Evolutionary conservation across 202 grass and related monocot species (phyloP), one percentile per base, ranked within the genome.

Genomic region (Saccharum hybrid): DNA sequence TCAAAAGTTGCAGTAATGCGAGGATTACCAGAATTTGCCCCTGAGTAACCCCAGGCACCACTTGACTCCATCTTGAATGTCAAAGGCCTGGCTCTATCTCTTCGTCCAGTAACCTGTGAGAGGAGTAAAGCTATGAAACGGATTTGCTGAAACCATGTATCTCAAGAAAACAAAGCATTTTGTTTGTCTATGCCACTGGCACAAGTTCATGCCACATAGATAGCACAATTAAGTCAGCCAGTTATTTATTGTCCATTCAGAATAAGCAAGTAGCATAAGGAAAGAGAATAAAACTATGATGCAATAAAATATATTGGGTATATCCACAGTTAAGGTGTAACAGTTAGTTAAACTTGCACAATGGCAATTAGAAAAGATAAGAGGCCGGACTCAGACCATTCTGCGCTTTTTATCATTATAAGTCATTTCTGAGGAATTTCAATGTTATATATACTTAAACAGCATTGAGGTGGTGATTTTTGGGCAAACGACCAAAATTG

Each of bases 21-120:
- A 68, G 96, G 96, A 78, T 98, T 98, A 68, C 93, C 93, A 49
- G 85, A 37, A 87, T 98, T 88, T 79, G 93, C 85, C 19, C 91
- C 96, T 76, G 96, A 93, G 84, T 90, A 95, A 48, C 96, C 96
- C 96, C 96, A 98, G 5, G 88, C 81, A n/a, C 96, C 96, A 84
- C 91, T 93, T 34, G 96, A 95, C 84, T 98, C 96, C 81, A 98
- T 88, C 88, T 95, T 95, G 76, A 98, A 98, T 61, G 91, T 86
- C 79, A 98, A 89, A 83, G 96, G 93, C 38, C 49, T 95, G 43
- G 93, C 96, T 86, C 96, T 93, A 75, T 95, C 96, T 87, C 96
- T 91, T 85, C 91, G 90, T 63, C 96, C 96, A 79, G 96, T 98
- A 64, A 98, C 96, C 96, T 98, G 81, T 8, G 5, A 77, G 36